Evolutionary conservation across 306 rosid species (phyloP), one percentile per base, ranked within the genome.

Genomic region (Senna tora): DNA sequence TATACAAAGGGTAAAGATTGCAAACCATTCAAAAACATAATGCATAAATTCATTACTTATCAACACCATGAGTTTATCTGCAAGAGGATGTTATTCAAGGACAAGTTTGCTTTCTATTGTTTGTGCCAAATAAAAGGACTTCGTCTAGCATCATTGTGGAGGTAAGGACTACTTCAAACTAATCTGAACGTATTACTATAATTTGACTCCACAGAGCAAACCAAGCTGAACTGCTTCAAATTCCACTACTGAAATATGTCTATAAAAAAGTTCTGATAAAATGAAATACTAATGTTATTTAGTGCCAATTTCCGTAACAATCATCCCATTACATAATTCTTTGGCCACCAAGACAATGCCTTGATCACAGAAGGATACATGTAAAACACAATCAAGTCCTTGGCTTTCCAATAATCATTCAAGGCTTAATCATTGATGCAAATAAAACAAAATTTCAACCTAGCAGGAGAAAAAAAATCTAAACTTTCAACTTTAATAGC

Each of bases 351-450:
- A 45, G 25, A 67, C 33, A 25, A 2, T 6, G 6, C 13, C 36
- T 53, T 58, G 11, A 58, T n/a, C 20, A 41, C 38, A 39, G 15
- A 20, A 33, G 38, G 22, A 52, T 53, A 51, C 38, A 69, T 8
- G 30, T 54, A 53, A 6, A 42, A 30, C 49, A 67, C 63, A 56
- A 17, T 16, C 17, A 4, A 10, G 22, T 16, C 56, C 62, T 57
- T 11, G 17, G 47, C 22, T 14, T 33, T 47, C 17, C 59, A 47
- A 33, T 16, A 8, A 59, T 47, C 53, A 72, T 47, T 72, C 60
- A 61, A 15, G 56, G 43, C 67, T 54, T 39, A 21, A 25, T 41
- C 67, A 77, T 20, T 30, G 50, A 41, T 77, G 51, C 22, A 41
- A 47, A 70, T 19, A 28, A 10, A 57, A 38, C 45, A 13, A 11